Evolutionary conservation across 306 rosid genomes (phyloP).

Genomic region (Chamaecrista fasciculata): DNA sequence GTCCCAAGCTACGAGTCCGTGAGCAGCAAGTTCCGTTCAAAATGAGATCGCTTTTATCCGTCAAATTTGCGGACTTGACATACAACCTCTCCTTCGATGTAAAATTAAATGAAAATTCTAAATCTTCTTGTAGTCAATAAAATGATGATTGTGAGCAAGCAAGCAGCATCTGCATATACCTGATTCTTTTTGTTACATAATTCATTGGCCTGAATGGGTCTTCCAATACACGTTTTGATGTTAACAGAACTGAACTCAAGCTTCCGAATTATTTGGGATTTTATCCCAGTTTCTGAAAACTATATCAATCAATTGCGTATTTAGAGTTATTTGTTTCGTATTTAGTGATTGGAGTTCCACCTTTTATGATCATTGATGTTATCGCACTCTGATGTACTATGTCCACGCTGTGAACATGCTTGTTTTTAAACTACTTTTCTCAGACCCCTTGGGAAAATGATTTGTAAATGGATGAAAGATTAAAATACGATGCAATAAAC

Average conservation of each 20-base stretch:
- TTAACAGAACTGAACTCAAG: neutral
- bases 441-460: too few species aligned
- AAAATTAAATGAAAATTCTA: conserved; percentile 32
- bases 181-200: conserved; percentile 38
- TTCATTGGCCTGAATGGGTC: conserved; percentile 21
- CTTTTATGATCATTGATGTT: too few species aligned
- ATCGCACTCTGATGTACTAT: too few species aligned
- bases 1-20: conserved; percentile 80
- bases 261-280: conserved; percentile 17
- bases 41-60: conserved; percentile 39
- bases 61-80: neutral
- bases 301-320: neutral
- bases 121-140: conserved; percentile 41
- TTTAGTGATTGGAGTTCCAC: too few species aligned
- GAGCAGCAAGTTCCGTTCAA: conserved; percentile 62
- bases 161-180: conserved; percentile 30
- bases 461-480: too few species aligned
- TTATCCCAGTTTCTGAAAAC: neutral
- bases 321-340: neutral
- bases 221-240: conserved; percentile 13
- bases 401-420: too few species aligned
- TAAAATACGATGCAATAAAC: too few species aligned
- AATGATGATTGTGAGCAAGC: conserved; percentile 32
- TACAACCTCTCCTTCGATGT: conserved; percentile 31
- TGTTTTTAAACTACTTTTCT: too few species aligned